Conservation (phyloP, 2,329 filamentous ascomycete species). For the Penicillium sp. region DNA sequence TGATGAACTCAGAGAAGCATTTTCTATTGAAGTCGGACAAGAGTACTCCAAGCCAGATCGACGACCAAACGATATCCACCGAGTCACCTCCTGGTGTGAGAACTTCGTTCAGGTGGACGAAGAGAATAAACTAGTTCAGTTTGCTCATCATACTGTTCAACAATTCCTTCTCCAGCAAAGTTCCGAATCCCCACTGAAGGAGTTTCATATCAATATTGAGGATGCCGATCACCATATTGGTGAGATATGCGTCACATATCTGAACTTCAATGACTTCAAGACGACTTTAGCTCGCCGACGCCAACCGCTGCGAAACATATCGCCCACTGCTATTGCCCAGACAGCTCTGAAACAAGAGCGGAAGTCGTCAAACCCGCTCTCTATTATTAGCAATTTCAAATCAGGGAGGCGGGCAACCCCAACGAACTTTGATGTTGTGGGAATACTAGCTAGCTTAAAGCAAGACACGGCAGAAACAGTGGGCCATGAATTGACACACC, state of each 20-base stretch:
- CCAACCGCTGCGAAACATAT: background rate
- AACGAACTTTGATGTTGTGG: background rate
- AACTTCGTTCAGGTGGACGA: background rate
- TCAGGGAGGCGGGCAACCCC: background rate
- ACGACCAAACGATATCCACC: background rate
- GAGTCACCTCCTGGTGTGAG: background rate
- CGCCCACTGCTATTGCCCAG: background rate
- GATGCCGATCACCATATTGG: background rate
- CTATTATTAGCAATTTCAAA: background rate
- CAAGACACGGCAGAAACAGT: background rate
- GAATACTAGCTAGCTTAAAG: background rate
- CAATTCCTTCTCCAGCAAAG: background rate
- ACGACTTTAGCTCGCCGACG: background rate
- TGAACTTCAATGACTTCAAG: slow-evolving; percentile 2
- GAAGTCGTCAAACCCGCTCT: background rate
- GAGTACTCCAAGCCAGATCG: background rate
- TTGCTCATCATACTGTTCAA: background rate
- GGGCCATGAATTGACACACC: background rate
- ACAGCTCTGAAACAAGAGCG: background rate
- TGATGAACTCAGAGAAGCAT: background rate
- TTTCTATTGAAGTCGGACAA: background rate
- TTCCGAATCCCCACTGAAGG: background rate
- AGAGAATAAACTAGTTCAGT: background rate
- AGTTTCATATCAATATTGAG: background rate
- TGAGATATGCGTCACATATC: slow-evolving; percentile 5